Evolutionary conservation across 2,329 filamentous ascomycete genomes (phyloP), one percentile per base, ranked within the genome.

Genomic region (Drechslerella coelobrocha): DNA sequence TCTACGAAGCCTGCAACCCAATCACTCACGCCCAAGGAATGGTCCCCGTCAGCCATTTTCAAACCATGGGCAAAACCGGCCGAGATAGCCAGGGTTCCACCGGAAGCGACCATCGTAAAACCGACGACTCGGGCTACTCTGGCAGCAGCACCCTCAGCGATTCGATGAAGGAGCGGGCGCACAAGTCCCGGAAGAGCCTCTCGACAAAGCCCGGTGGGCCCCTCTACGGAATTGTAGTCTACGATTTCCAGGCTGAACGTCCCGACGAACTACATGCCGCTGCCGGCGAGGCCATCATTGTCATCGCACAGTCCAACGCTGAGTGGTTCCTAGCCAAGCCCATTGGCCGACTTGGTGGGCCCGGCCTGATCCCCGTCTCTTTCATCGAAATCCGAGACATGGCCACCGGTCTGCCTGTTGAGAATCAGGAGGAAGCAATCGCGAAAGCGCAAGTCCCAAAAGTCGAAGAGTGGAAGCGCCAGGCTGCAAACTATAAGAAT

Each of bases 271-370:
- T 99, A 66, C 92, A 97, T 75, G 94, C 94, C 52, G 95, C 96
- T 79, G 89, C 91, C 50, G 93, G 92, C 65, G 94, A 99, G 80
- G 91, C 92, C 57, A 97, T 99, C 77, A 97, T 99, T 74, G 92
- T 99, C 60, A 97, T 97, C 78, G 94, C 94, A 47, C 94, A 97
- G 79, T 97, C 93, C 5, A 97, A 97, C 77, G 91, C 93, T 3
- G 94, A 99, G 80, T 99, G 94, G 94, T 97, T 97, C 77, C 93
- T 99, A 72, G 94, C 94, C 54, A 99, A 99, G 80, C 94, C 94
- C n/a, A 99, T 99, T 78, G 93, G 92, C 73, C 85, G 94, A 74
- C 83, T 99, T n/a, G 94, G 94, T 45, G 94, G 94, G 0, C 94
- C 94, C 0, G 94, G 94, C 41, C 81, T 99, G 75, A 97, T 99